These are phyloP conservation scores for Fraxinus xanthoxyloides DNA, from an alignment of 305 asterid species.

Conservation along the genomic window DNA sequence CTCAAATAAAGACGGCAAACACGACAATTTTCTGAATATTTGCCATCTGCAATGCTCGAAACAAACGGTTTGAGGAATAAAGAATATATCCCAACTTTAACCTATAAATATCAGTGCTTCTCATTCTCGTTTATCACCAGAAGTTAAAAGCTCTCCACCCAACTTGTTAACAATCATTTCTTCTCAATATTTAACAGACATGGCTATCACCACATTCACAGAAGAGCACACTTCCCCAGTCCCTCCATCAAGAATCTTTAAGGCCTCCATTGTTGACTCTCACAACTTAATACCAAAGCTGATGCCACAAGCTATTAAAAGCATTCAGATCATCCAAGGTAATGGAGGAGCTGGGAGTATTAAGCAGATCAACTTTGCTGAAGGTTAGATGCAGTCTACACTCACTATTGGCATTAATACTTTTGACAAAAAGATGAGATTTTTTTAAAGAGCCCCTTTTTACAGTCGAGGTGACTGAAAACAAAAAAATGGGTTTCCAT, in stretches of 20 bases:
- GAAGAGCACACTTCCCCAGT: slow-evolving; percentile 23
- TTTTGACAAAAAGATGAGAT: not conserved
- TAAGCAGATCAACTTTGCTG: slow-evolving; percentile 29
- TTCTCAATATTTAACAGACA: not conserved
- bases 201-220: slow-evolving; percentile 22
- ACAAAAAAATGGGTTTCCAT: not conserved
- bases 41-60: not conserved
- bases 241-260: slow-evolving; percentile 36
- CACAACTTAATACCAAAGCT: slow-evolving; percentile 36
- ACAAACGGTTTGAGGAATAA: not conserved
- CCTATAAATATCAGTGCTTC: not conserved
- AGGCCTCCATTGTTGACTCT: slow-evolving; percentile 31
- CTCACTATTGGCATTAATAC: not conserved
- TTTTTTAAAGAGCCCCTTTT: not conserved
- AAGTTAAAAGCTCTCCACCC: not conserved
- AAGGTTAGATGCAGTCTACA: slow-evolving; percentile 23
- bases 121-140: not conserved
- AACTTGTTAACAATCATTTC: not conserved
- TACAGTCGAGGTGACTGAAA: not conserved
- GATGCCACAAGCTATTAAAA: slow-evolving; percentile 30
- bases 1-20: not conserved
- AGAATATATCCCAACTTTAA: not conserved
- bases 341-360: slow-evolving; percentile 37
- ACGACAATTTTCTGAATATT: not conserved
- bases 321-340: slow-evolving; percentile 33